phyloP scores from a whole-genome alignment of 306 rosid genomes.

The Canavalia gladiata region DNA sequence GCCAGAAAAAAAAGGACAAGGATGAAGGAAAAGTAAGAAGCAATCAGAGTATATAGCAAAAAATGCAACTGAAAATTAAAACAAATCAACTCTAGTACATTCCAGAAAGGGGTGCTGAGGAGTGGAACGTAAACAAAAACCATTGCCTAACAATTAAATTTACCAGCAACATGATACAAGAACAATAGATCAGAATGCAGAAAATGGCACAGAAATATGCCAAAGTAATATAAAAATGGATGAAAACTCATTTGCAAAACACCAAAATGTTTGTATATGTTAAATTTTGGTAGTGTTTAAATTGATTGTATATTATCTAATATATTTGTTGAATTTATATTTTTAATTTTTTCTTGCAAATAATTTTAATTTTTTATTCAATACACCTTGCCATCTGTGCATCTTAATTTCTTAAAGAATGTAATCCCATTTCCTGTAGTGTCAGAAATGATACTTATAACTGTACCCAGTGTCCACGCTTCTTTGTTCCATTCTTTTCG shows the following conservation, averaged over 20 bases:
- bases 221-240: conserved; percentile 1
- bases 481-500: too few relatives aligned
- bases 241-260: background rate
- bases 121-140: background rate
- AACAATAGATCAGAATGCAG: conserved; percentile 4
- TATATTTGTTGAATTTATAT: background rate
- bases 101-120: background rate
- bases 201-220: conserved; percentile 20
- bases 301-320: background rate
- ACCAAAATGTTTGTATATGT: background rate
- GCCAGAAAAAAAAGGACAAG: background rate
- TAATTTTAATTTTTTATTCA: background rate
- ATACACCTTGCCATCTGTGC: background rate
- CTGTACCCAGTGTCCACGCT: too few relatives aligned
- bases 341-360: background rate
- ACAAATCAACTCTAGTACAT: conserved; percentile 28
- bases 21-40: background rate
- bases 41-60: background rate
- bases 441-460: too few relatives aligned
- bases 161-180: conserved; percentile 13
- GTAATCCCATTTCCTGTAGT: too few relatives aligned
- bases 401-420: background rate
- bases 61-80: conserved; percentile 32
- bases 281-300: background rate
- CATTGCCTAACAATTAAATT: background rate